phyloP scores from a whole-genome alignment of 116 monocot genomes.

The Zostera marina region DNA sequence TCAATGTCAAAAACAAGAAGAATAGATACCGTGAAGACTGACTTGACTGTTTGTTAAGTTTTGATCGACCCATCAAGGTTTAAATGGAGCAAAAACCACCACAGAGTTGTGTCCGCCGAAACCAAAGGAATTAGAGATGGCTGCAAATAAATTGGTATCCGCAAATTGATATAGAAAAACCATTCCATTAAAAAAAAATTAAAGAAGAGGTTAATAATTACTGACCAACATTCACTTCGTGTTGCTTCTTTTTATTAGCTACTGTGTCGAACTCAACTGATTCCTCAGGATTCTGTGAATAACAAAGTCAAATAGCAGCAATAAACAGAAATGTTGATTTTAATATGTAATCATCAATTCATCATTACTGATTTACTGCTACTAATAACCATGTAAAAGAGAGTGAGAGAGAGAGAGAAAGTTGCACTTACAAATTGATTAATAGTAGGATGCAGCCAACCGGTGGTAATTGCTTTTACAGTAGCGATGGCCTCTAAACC shows the following conservation, averaged over 20 bases:
- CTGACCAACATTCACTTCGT: slow-evolving; percentile 96
- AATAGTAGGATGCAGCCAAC: slow-evolving; percentile 87
- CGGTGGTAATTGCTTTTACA: slow-evolving; percentile 80
- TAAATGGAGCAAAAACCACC: slow-evolving; percentile 76
- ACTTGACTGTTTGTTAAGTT: too few species aligned
- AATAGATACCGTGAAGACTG: background rate
- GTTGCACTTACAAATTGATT: slow-evolving; percentile 86
- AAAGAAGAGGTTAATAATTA: slow-evolving; percentile 3
- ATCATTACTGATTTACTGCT: too few species aligned
- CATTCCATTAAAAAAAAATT: background rate
- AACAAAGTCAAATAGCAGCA: too few species aligned
- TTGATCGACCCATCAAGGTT: slow-evolving; percentile 39
- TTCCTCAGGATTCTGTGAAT: slow-evolving; percentile 66
- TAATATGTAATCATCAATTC: background rate
- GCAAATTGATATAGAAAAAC: too few species aligned
- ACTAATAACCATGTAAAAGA: too few species aligned
- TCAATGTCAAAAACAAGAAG: too few species aligned
- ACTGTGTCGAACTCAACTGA: slow-evolving; percentile 89
- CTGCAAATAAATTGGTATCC: slow-evolving; percentile 17
- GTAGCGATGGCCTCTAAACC: slow-evolving; percentile 93
- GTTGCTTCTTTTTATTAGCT: slow-evolving; percentile 63
- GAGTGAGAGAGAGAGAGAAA: background rate
- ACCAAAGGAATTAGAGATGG: slow-evolving; percentile 94
- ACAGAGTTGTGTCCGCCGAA: slow-evolving; percentile 96
- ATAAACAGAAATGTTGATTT: background rate